These are phyloP conservation scores for Candida michaelii DNA, from an alignment of 805 yeast species.

Conservation along the genomic window DNA sequence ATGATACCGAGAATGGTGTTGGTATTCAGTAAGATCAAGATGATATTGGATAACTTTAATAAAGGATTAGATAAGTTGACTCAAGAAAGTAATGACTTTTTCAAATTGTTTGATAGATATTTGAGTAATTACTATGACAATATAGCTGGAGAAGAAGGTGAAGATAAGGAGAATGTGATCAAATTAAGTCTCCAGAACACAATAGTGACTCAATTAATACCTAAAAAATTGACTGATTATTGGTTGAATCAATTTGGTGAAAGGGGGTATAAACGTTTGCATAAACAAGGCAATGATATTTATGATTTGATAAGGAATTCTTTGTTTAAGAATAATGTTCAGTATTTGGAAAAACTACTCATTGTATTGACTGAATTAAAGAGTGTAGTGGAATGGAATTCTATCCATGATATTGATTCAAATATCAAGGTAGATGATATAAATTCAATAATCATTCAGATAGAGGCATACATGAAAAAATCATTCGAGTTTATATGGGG, in stretches of 20 bases:
- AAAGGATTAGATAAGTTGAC: conserved; percentile 21
- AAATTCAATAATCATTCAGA: conserved; percentile 7
- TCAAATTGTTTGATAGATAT: conserved; percentile 30
- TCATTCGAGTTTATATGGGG: conserved; percentile 41
- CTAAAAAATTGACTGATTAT: conserved; percentile 54
- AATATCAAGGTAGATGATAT: conserved; percentile 12
- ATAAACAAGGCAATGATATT: conserved; percentile 46
- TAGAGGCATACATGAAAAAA: conserved; percentile 28
- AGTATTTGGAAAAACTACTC: conserved; percentile 56
- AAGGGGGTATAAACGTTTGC: conserved; percentile 59
- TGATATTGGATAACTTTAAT: conserved; percentile 9
- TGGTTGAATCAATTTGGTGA: conserved; percentile 67
- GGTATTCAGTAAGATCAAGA: conserved; percentile 11
- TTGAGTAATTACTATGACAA: conserved; percentile 33
- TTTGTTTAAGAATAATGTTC: conserved; percentile 49
- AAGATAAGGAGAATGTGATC: not conserved
- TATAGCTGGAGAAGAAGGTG: conserved; percentile 10
- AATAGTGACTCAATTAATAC: conserved; percentile 54
- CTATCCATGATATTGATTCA: conserved; percentile 5
- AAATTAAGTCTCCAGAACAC: conserved; percentile 41
- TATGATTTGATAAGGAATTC: conserved; percentile 52
- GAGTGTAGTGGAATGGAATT: conserved; percentile 40
- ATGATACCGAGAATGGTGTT: conserved; percentile 7
- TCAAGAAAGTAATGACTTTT: conserved; percentile 25
- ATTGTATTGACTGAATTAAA: conserved; percentile 43